These are phyloP conservation scores for Cornus kousa DNA, from an alignment of 148 eudicot species.

Conservation along the genomic window DNA sequence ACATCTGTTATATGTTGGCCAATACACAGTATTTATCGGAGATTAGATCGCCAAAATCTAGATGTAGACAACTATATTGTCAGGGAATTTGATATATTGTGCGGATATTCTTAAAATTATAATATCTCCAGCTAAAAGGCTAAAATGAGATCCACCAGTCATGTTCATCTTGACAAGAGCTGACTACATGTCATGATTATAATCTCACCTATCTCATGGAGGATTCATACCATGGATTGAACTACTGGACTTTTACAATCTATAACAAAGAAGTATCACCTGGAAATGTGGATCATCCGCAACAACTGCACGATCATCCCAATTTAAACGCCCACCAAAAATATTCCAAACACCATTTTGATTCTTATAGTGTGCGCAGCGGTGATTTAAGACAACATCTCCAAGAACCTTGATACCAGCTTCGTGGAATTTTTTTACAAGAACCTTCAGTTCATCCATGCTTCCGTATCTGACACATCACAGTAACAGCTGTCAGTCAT, in stretches of 20 bases:
- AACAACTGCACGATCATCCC: constrained; percentile 99
- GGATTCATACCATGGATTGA: neutral
- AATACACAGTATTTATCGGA: too few species aligned
- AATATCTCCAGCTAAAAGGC: too few species aligned
- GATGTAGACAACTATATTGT: too few species aligned
- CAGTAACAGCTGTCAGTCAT: constrained; percentile 8
- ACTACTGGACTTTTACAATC: neutral
- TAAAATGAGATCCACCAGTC: too few species aligned
- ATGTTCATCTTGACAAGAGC: too few species aligned
- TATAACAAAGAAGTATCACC: constrained; percentile 32
- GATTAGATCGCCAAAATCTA: too few species aligned
- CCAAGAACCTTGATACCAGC: constrained; percentile 85
- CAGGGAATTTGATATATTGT: too few species aligned
- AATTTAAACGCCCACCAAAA: constrained; percentile 93
- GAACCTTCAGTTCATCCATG: constrained; percentile 69
- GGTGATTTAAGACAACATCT: constrained; percentile 92
- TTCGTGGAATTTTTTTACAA: constrained; percentile 71
- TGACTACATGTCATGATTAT: too few species aligned
- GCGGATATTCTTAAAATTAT: too few species aligned
- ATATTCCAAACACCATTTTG: constrained; percentile 93
- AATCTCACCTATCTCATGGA: too few species aligned
- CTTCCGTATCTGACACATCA: constrained; percentile 69
- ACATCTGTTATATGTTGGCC: too few species aligned
- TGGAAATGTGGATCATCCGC: constrained; percentile 99
- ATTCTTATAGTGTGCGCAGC: constrained; percentile 80